These are phyloP conservation scores for Nothopassalora personata DNA, from an alignment of 2,329 filamentous ascomycete species.

Conservation along the genomic window DNA sequence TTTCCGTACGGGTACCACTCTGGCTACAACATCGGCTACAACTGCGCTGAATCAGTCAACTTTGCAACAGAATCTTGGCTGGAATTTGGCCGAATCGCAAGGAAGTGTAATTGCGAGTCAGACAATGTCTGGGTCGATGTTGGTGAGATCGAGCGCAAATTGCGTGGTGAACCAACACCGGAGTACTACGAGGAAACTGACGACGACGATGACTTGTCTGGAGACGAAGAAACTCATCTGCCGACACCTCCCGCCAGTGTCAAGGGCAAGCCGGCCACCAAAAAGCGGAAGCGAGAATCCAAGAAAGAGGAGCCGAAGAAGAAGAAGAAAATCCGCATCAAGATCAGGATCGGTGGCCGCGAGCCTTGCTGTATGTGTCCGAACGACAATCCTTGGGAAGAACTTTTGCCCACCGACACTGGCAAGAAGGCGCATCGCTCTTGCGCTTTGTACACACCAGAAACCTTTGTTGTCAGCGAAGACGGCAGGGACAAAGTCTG, in stretches of 20 bases:
- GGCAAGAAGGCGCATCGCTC: slow-evolving; percentile 80
- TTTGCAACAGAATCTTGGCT: slow-evolving; percentile 95
- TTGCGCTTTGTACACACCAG: slow-evolving; percentile 85
- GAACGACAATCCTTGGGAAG: slow-evolving; percentile 76
- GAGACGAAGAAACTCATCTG: slow-evolving; percentile 55
- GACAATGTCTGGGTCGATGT: slow-evolving; percentile 99
- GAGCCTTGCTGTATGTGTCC: slow-evolving; percentile 89
- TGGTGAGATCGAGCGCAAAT: slow-evolving; percentile 87
- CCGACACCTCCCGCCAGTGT: slow-evolving; percentile 74
- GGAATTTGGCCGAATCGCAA: slow-evolving; percentile 88
- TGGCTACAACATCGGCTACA: slow-evolving; percentile 95
- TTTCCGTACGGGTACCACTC: slow-evolving; percentile 99
- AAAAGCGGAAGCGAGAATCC: slow-evolving; percentile 63
- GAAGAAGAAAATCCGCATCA: slow-evolving; percentile 73
- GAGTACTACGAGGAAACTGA: slow-evolving; percentile 78
- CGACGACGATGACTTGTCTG: slow-evolving; percentile 55
- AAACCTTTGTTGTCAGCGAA: slow-evolving; percentile 76
- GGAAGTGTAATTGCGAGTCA: slow-evolving; percentile 93
- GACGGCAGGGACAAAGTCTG: slow-evolving; percentile 66
- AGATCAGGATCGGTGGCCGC: slow-evolving; percentile 63
- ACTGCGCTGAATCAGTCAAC: slow-evolving; percentile 97
- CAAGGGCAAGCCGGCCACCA: slow-evolving; percentile 53
- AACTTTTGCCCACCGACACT: slow-evolving; percentile 81
- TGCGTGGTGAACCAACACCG: slow-evolving; percentile 75
- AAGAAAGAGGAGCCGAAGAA: slow-evolving; percentile 51